These are phyloP conservation scores for Cytospora paraplurivora DNA, from an alignment of 2,329 filamentous ascomycete species.

Conservation along the genomic window DNA sequence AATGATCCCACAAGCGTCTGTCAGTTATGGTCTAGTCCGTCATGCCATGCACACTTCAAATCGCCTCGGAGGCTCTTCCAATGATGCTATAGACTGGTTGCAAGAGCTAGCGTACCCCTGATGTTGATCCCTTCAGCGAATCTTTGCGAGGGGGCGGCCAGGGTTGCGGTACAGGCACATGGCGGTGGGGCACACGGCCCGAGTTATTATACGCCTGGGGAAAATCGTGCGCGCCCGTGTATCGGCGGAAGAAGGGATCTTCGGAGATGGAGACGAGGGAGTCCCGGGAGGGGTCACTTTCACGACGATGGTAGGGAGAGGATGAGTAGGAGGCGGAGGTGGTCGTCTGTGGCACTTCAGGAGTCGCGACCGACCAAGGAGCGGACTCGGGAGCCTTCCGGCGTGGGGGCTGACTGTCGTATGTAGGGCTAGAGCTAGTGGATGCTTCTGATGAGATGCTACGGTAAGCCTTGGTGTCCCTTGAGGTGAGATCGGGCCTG, in stretches of 20 bases:
- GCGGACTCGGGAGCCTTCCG: conserved; percentile 23
- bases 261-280: conserved; percentile 57
- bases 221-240: conserved; percentile 42
- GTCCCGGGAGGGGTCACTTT: conserved; percentile 42
- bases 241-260: conserved; percentile 57
- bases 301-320: conserved; percentile 32
- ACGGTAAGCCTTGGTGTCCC: conserved; percentile 26
- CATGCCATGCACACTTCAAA: conserved; percentile 20
- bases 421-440: conserved; percentile 22
- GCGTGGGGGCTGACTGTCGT: conserved; percentile 21
- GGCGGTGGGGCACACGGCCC: conserved; percentile 17
- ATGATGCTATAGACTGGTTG: not conserved
- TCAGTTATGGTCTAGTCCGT: conserved; percentile 21
- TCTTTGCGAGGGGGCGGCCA: conserved; percentile 53
- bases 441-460: conserved; percentile 22
- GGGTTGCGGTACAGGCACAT: conserved; percentile 37
- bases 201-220: conserved; percentile 13
- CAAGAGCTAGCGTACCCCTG: conserved; percentile 25
- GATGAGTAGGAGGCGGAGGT: conserved; percentile 26
- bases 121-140: conserved; percentile 46
- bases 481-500: not conserved
- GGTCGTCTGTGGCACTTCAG: conserved; percentile 24
- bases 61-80: conserved; percentile 16
- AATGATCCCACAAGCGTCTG: conserved; percentile 18
- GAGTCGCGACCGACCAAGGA: conserved; percentile 23